These are phyloP conservation scores for Biscutella laevigata DNA, from an alignment of 441 rosid genomes.

Conservation along the genomic window DNA sequence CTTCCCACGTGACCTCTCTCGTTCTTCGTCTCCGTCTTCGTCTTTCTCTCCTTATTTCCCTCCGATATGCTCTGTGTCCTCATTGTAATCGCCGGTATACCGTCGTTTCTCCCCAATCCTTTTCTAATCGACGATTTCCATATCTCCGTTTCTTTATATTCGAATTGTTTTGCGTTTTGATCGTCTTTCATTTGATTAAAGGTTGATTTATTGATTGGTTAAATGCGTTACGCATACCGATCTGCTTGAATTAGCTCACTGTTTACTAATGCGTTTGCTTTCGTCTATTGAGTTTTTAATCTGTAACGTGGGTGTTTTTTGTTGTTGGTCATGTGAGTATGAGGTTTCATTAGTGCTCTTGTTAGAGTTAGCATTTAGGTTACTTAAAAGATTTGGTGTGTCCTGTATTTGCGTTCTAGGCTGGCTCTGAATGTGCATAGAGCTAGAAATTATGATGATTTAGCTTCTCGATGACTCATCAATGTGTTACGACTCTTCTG, in stretches of 20 bases:
- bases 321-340: neutral
- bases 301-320: conserved; percentile 1
- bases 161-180: neutral
- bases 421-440: neutral
- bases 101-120: conserved; percentile 11
- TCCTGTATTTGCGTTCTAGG: neutral
- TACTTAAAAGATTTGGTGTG: neutral
- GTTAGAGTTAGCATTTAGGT: neutral
- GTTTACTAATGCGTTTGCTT: conserved; percentile 3
- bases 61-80: conserved; percentile 21
- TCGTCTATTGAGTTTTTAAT: neutral
- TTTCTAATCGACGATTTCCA: neutral
- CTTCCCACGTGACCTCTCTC: conserved; percentile 22
- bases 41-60: conserved; percentile 2
- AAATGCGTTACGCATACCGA: neutral
- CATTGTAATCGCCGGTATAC: conserved; percentile 20
- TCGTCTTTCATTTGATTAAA: conserved; percentile 1
- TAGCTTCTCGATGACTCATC: neutral
- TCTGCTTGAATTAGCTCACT: neutral
- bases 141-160: neutral
- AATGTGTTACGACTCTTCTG: neutral
- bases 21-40: neutral
- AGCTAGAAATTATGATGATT: too few species aligned
- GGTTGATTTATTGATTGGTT: neutral
- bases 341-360: conserved; percentile 10